Base-by-base conservation (phyloP, 2,329 filamentous ascomycete genomes). In the Fusarium incarnatum region DNA sequence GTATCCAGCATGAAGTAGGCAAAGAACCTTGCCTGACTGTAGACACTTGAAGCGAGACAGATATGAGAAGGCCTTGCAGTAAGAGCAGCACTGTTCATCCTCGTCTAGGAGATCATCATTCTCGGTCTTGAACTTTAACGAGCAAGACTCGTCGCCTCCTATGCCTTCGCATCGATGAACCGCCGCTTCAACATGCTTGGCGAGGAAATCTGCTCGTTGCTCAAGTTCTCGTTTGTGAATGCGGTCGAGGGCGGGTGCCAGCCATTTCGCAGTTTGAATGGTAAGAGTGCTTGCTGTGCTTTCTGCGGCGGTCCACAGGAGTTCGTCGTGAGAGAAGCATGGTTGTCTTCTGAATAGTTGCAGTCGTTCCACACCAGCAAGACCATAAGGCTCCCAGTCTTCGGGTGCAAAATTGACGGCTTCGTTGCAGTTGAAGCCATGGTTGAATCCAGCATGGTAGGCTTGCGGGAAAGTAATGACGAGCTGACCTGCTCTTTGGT, bases 351-450 rank as follows among this genome's bases (percentile, higher is more conserved):
- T 88, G 79, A 98, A 99, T 52, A 91, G 87, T 73, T 96, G 93
- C 30, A 98, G 84, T 70, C 95, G 88, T 74, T 95, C 91, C 2
- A 98, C 94, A 1, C 96, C 94, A 28, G 90, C 87, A 58, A 95
- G 90, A 3, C 96, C 96, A 77, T 90, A 97, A 0, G 94, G 94
- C 76, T 99, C 96, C 96, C 96, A 99, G 75, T 99, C 96, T 28
- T 85, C 86, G 1, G 96, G 96, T 0, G 96, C 96, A 81, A 99
- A 99, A 78, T 99, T 99, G 73, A 99, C 96, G 8, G 96, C 96
- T 79, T 99, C 96, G 74, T 99, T 99, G 81, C 98, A 97, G 78
- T 99, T 99, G 84, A 99, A 99, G 0, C 92, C 96, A 75, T 99
- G 96, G 75, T 99, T 99, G 82, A 99, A 99, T 0, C 96, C 96